Percentiles rank a stretch among this genome's conserved stretches.
Evolutionary conservation across 2,329 filamentous ascomycete species (phyloP).

Genomic region (Nothophaeocryptopus gaeumannii): DNA sequence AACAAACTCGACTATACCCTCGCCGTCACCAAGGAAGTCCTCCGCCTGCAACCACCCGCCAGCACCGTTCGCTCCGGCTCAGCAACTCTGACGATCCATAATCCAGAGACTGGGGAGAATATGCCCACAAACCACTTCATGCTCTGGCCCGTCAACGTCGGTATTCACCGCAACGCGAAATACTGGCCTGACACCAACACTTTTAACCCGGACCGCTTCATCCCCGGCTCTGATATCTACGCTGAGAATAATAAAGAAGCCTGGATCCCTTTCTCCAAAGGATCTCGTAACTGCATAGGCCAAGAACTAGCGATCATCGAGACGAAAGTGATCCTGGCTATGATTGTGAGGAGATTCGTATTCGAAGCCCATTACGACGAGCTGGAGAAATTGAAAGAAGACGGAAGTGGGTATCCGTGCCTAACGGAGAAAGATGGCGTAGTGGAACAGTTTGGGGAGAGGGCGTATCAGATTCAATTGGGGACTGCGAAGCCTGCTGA

Average conservation of each 20-base stretch:
- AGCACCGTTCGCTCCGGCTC: slow-evolving; percentile 40
- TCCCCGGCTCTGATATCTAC: slow-evolving; percentile 35
- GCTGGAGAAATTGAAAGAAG: slow-evolving; percentile 32
- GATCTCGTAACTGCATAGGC: slow-evolving; percentile 56
- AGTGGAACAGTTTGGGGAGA: slow-evolving; percentile 33
- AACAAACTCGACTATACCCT: slow-evolving; percentile 53
- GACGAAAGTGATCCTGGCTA: slow-evolving; percentile 49
- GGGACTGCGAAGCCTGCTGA: slow-evolving; percentile 36
- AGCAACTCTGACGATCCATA: slow-evolving; percentile 39
- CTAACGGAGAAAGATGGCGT: slow-evolving; percentile 21
- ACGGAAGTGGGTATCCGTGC: slow-evolving; percentile 36
- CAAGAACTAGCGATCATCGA: slow-evolving; percentile 56
- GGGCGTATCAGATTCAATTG: slow-evolving; percentile 36
- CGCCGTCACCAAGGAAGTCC: slow-evolving; percentile 53
- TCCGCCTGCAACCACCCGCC: slow-evolving; percentile 53
- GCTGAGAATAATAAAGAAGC: slow-evolving; percentile 42
- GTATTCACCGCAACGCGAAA: slow-evolving; percentile 37
- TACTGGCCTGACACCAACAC: slow-evolving; percentile 38
- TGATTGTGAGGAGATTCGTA: slow-evolving; percentile 52
- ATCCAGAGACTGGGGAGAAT: slow-evolving; percentile 43
- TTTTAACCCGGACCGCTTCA: slow-evolving; percentile 52
- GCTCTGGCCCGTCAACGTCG: slow-evolving; percentile 41
- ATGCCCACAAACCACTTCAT: slow-evolving; percentile 46
- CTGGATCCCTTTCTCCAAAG: slow-evolving; percentile 56
- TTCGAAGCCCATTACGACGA: slow-evolving; percentile 44